Base-by-base conservation (phyloP, 768 basidiomycete species). In the Nidula microcarpa region DNA sequence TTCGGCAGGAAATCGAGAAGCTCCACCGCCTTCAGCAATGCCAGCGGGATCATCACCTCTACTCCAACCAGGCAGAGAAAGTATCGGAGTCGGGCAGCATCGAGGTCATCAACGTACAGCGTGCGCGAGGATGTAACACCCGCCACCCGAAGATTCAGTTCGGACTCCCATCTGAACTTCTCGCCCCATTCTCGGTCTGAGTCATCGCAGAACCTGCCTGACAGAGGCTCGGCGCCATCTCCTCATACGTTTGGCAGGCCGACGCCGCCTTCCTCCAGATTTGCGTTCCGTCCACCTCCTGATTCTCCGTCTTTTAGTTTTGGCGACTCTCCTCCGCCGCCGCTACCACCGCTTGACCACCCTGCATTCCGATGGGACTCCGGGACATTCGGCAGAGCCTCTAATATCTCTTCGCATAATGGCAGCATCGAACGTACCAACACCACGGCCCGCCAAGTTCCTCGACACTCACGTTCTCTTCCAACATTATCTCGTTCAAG, bases 321-420 rank as follows among this genome's bases (percentile, higher is more conserved):
- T 56, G 66, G 57, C 44, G 71, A 73, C 16, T 62, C 69, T 33
- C 74, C 67, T 4, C 83, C 84, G 7, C 23, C 23, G 23, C 82
- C 84, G 11, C 60, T 85, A 35, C 82, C 83, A n/a, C 72, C 80
- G 13, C 72, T 84, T 32, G 67, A 75, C 50, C 84, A 77, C 68
- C 80, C 62, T 53, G 71, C 62, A 41, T 72, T 72, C 55, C 57
- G 35, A 47, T 16, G 17, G n/a, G 30, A 30, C 46, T 47, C 17
- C n/a, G 32, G 9, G 13, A 47, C 32, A 33, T 18, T 11, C 10
- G 17, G n/a, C 18, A 51, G 37, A 51, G 36, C 11, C 4, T 10
- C 17, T 16, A 39, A 6, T 14, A 9, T 43, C 33, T 36, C 32
- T 44, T 33, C 47, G 57, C 45, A 53, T 34, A 30, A 57, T 55